Percentiles rank a stretch among this genome's conserved stretches.
These are phyloP conservation scores for Chlorencoelia australis DNA, from an alignment of 2,329 filamentous ascomycete genomes.

Conservation along the genomic window DNA sequence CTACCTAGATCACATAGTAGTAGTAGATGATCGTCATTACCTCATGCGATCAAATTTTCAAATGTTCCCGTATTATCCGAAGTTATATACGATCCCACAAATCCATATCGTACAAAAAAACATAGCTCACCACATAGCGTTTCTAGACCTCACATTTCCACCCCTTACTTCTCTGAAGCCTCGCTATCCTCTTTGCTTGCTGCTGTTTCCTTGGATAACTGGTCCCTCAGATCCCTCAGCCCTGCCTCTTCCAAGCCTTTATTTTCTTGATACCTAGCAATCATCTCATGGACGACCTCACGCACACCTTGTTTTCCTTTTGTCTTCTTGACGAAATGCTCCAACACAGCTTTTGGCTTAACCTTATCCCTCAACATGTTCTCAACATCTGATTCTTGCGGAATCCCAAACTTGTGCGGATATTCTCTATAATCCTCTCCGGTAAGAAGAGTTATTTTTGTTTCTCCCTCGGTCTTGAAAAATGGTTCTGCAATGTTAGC, in stretches of 20 bases:
- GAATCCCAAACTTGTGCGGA: constrained; percentile 60
- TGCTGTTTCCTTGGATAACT: constrained; percentile 45
- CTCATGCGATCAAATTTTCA: too few species aligned
- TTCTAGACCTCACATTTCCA: too few species aligned
- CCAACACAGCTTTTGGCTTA: constrained; percentile 47
- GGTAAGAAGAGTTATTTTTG: constrained; percentile 51
- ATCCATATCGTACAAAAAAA: too few species aligned
- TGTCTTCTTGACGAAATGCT: constrained; percentile 49
- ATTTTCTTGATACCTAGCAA: too few species aligned
- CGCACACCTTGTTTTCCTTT: constrained; percentile 59
- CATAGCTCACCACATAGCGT: too few species aligned
- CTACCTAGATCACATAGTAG: too few species aligned
- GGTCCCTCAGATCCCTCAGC: constrained; percentile 25
- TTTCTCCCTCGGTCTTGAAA: constrained; percentile 43
- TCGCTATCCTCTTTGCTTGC: constrained; percentile 32
- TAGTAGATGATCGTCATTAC: too few species aligned
- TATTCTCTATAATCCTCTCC: constrained; percentile 59
- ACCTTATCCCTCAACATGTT: constrained; percentile 32
- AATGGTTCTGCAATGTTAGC: constrained; percentile 54
- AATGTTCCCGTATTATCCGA: too few species aligned
- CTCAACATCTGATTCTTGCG: constrained; percentile 55
- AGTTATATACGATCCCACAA: too few species aligned
- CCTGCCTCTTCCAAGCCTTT: constrained; percentile 1
- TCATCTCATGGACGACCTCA: constrained; percentile 58
- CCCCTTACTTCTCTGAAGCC: too few species aligned